phyloP scores from a whole-genome alignment of 805 yeast genomes.

The Hyphopichia homilentoma region DNA sequence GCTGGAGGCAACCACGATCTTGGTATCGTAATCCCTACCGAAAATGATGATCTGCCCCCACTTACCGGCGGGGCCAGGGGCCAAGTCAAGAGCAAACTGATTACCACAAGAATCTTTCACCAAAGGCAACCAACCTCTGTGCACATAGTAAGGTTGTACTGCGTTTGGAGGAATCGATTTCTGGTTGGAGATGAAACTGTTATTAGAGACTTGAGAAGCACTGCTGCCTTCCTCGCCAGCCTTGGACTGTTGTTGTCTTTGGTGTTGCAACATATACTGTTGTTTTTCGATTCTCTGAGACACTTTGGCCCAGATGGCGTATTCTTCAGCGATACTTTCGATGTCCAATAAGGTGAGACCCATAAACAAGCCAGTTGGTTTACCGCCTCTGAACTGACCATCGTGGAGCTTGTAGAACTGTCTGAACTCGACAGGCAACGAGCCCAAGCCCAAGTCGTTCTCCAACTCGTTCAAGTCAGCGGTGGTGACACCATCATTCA shows the following conservation, averaged over 20 bases:
- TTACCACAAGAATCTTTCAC: slow-evolving; percentile 41
- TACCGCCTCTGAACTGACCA: slow-evolving; percentile 44
- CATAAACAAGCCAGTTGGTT: slow-evolving; percentile 43
- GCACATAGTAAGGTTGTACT: slow-evolving; percentile 32
- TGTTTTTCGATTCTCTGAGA: slow-evolving; percentile 38
- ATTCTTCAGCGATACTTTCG: slow-evolving; percentile 40
- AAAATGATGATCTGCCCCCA: slow-evolving; percentile 44
- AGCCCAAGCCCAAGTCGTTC: slow-evolving; percentile 40
- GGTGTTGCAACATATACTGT: slow-evolving; percentile 25
- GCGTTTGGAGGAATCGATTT: slow-evolving; percentile 37
- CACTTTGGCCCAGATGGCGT: slow-evolving; percentile 39
- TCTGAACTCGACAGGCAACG: slow-evolving; percentile 42
- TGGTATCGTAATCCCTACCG: slow-evolving; percentile 44
- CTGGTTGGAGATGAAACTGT: slow-evolving; percentile 29
- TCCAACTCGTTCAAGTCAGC: slow-evolving; percentile 46
- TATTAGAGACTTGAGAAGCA: slow-evolving; percentile 15
- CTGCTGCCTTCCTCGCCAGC: slow-evolving; percentile 10
- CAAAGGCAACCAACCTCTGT: slow-evolving; percentile 40
- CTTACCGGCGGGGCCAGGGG: slow-evolving; percentile 33
- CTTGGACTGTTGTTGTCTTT: slow-evolving; percentile 15
- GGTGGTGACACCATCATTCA: slow-evolving; percentile 41
- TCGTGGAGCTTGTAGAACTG: slow-evolving; percentile 44
- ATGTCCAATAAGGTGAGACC: slow-evolving; percentile 41
- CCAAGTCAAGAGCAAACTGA: slow-evolving; percentile 39
- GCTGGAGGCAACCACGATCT: slow-evolving; percentile 33